phyloP scores from a whole-genome alignment of 2,329 filamentous ascomycete genomes.

The Sclerotinia minor region DNA sequence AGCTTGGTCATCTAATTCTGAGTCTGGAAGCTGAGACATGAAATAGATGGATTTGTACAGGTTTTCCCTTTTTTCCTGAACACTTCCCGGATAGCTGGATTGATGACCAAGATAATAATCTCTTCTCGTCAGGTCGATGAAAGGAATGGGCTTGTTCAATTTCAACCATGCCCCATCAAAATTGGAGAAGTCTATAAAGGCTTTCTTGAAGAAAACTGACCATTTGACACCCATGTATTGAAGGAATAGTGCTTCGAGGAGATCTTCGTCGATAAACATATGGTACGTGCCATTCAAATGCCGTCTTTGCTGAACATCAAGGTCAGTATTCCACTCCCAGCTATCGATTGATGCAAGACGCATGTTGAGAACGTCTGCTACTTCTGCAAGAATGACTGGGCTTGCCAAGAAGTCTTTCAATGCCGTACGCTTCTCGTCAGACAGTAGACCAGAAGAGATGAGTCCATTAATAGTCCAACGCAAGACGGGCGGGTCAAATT shows the following conservation, averaged over 20 bases:
- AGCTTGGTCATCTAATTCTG: slow-evolving; percentile 26
- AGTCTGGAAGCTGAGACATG: slow-evolving; percentile 37
- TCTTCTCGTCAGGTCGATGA: slow-evolving; percentile 30
- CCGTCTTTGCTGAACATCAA: slow-evolving; percentile 53
- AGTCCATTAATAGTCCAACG: slow-evolving; percentile 51
- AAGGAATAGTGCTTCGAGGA: slow-evolving; percentile 55
- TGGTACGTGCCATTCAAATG: slow-evolving; percentile 60
- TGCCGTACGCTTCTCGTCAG: slow-evolving; percentile 51
- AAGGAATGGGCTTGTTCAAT: slow-evolving; percentile 29
- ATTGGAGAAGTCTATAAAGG: slow-evolving; percentile 41
- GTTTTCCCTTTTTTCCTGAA: slow-evolving; percentile 34
- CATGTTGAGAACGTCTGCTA: slow-evolving; percentile 60
- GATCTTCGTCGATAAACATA: slow-evolving; percentile 61
- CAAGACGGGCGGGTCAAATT: slow-evolving; percentile 48
- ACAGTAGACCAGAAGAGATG: slow-evolving; percentile 52
- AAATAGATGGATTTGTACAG: slow-evolving; percentile 38
- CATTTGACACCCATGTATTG: slow-evolving; percentile 56
- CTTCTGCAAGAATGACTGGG: slow-evolving; percentile 51
- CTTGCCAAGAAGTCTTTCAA: slow-evolving; percentile 53
- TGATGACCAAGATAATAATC: slow-evolving; percentile 36
- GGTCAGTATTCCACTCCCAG: slow-evolving; percentile 53
- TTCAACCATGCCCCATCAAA: slow-evolving; percentile 36
- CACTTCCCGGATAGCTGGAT: slow-evolving; percentile 28
- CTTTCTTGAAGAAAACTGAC: slow-evolving; percentile 49
- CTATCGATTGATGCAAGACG: slow-evolving; percentile 51